A percentile compares a stretch with the other conserved stretches of the same genome.
These are phyloP conservation scores for Colletotrichum echinochloae DNA, from an alignment of 2,329 filamentous ascomycete species.

Conservation along the genomic window DNA sequence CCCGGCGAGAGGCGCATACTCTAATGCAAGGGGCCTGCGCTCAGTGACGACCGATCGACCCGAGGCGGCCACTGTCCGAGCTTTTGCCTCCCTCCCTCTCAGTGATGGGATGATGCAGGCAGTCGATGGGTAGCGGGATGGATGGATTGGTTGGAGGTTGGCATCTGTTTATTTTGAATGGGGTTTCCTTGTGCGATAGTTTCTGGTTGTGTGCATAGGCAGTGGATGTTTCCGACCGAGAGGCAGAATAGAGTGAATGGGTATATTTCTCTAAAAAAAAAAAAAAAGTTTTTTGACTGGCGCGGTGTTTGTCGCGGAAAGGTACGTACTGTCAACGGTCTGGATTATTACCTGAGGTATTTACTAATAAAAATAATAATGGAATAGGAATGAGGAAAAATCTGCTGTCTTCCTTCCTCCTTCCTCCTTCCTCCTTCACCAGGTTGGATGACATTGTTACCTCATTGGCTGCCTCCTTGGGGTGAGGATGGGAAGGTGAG, in stretches of 20 bases:
- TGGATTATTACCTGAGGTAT: not conserved
- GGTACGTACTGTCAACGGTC: not conserved
- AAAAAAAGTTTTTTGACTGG: no score
- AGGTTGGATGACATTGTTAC: not conserved
- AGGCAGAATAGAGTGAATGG: not conserved
- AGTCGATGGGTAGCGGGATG: not conserved
- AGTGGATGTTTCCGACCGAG: not conserved
- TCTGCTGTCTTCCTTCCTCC: not conserved
- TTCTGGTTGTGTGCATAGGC: not conserved
- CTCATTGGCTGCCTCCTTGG: slow-evolving; percentile 14
- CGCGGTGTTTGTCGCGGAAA: not conserved
- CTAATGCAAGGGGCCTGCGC: slow-evolving; percentile 39
- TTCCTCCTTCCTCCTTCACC: slow-evolving; percentile 9
- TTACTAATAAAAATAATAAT: not conserved
- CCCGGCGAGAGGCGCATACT: slow-evolving; percentile 22
- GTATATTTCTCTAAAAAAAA: no score
- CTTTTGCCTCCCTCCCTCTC: not conserved
- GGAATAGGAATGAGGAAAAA: not conserved
- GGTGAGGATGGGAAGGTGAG: slow-evolving; percentile 6
- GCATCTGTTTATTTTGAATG: slow-evolving; percentile 11
- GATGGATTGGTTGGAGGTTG: not conserved
- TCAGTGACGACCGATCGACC: slow-evolving; percentile 20
- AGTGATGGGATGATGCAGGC: slow-evolving; percentile 26
- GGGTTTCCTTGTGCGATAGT: not conserved
- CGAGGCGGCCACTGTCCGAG: slow-evolving; percentile 15